phyloP scores from a whole-genome alignment of 257 asterid genomes.

The Vinca minor region DNA sequence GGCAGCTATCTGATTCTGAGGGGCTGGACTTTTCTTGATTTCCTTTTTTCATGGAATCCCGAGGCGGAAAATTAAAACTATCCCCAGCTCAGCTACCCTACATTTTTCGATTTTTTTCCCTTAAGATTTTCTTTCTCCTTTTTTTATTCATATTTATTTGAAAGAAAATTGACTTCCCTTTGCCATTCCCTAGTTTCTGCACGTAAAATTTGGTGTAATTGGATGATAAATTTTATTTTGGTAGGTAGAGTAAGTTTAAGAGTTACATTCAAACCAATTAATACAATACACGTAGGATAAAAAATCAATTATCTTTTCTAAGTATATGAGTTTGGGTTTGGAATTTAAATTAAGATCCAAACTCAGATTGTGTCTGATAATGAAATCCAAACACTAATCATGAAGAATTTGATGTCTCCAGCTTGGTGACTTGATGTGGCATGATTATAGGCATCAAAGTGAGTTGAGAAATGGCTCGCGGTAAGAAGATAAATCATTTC shows the following conservation, averaged over 20 bases:
- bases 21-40: not conserved
- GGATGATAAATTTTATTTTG: slow-evolving; percentile 29
- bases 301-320: no score
- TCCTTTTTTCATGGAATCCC: slow-evolving; percentile 6
- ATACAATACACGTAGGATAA: no score
- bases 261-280: no score
- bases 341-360: no score
- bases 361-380: no score
- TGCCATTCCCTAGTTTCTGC: slow-evolving; percentile 21
- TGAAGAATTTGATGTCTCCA: slow-evolving; percentile 27
- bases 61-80: not conserved
- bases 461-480: slow-evolving; percentile 44
- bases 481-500: no score
- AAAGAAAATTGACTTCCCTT: not conserved
- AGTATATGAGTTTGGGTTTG: no score
- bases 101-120: not conserved
- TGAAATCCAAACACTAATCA: no score
- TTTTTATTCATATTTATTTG: no score
- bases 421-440: slow-evolving; percentile 46
- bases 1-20: not conserved
- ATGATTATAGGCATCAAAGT: slow-evolving; percentile 40
- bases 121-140: no score
- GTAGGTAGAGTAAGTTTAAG: no score
- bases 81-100: not conserved
- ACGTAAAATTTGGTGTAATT: slow-evolving; percentile 54